These are phyloP conservation scores for Chlorella ohadii DNA, from an alignment of 139 green algal species.

Conservation along the genomic window DNA sequence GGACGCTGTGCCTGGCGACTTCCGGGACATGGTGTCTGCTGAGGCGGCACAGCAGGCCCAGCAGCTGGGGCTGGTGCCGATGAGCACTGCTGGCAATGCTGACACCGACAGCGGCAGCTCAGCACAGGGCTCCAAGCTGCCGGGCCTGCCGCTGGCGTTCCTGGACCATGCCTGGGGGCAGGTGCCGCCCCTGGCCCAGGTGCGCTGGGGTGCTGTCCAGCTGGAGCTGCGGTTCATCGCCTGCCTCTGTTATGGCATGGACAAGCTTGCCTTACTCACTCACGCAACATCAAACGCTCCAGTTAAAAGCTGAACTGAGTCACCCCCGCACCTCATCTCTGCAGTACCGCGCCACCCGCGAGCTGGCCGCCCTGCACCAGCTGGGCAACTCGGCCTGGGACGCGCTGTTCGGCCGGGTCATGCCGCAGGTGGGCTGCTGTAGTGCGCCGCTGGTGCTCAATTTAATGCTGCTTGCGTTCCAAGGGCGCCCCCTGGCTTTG, in stretches of 20 bases:
- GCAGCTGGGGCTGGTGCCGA: background rate
- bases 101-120: too few species aligned
- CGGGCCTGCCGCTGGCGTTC: slow-evolving; percentile 28
- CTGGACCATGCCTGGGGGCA: slow-evolving; percentile 43
- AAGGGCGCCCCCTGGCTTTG: too few species aligned
- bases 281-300: too few species aligned
- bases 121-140: background rate
- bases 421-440: background rate
- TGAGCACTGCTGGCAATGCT: background rate
- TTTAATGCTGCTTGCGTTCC: too few species aligned
- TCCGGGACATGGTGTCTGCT: background rate
- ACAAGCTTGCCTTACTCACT: too few species aligned
- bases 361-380: slow-evolving; percentile 14
- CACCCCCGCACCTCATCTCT: too few species aligned
- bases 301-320: too few species aligned
- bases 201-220: background rate
- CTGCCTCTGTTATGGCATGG: too few species aligned
- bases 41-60: background rate
- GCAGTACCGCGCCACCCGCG: slow-evolving; percentile 12
- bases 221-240: too few species aligned
- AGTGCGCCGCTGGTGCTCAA: background rate
- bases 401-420: slow-evolving; percentile 16
- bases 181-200: slow-evolving; percentile 19
- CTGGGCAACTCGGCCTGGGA: slow-evolving; percentile 42
- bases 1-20: background rate